Conservation (phyloP, 768 basidiomycete genomes). For the Neoboletus subvelutipes region DNA sequence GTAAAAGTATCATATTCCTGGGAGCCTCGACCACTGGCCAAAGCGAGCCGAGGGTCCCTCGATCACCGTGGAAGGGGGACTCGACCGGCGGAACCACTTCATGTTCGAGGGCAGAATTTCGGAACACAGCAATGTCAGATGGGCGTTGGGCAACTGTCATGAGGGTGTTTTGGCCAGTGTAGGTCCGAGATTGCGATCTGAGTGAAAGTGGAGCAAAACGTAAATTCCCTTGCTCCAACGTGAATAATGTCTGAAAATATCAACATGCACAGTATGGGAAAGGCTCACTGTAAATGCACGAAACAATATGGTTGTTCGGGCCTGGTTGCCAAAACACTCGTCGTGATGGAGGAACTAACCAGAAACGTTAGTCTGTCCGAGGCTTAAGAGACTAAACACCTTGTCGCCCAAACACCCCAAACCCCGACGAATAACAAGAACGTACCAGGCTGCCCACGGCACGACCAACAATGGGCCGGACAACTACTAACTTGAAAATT, state of each 20-base stretch:
- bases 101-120: not conserved
- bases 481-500: not conserved
- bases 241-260: not conserved
- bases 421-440: not conserved
- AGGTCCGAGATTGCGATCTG: constrained; percentile 1
- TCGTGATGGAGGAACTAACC: constrained; percentile 10
- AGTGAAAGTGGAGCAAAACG: not conserved
- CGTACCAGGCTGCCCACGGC: not conserved
- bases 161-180: not conserved
- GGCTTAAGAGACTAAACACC: not conserved
- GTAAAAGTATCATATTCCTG: not conserved
- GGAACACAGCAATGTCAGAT: not conserved
- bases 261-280: not conserved
- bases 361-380: not conserved
- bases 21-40: not conserved
- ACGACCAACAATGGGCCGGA: not conserved
- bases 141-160: not conserved
- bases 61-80: not conserved
- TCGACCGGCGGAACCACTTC: not conserved
- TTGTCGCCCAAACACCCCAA: not conserved
- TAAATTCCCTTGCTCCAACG: not conserved
- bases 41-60: not conserved
- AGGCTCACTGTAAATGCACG: too few species aligned
- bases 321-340: constrained; percentile 20
- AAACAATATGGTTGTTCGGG: not conserved